Conservation (phyloP, 257 asterid species). For the Gentiana macrophylla region DNA sequence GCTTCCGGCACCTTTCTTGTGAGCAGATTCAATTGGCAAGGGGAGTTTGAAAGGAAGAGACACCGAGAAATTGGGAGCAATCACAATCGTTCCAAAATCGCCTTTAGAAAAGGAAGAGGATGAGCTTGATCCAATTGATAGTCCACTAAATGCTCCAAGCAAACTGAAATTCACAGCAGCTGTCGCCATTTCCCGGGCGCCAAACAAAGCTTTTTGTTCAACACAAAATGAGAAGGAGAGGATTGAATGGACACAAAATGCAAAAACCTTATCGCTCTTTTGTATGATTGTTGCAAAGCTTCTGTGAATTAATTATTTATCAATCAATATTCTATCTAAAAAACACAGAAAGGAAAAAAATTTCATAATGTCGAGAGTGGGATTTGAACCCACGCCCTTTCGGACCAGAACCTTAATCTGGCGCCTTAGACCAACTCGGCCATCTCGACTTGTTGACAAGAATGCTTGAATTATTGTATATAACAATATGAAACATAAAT, state of each 20-base stretch:
- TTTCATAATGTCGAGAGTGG: constrained; percentile 57
- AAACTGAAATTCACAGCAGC: constrained; percentile 49
- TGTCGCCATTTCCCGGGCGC: constrained; percentile 42
- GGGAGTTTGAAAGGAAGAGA: constrained; percentile 49
- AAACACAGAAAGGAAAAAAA: too few relatives aligned
- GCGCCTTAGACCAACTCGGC: constrained; percentile 99
- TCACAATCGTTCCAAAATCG: constrained; percentile 36
- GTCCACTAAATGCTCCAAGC: constrained; percentile 58
- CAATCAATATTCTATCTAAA: too few relatives aligned
- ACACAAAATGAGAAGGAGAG: too few relatives aligned
- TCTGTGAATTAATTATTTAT: too few relatives aligned
- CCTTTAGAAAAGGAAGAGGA: constrained; percentile 40
- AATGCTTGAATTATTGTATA: too few relatives aligned
- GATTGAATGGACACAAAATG: too few relatives aligned
- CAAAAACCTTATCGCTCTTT: too few relatives aligned
- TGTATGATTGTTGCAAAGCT: too few relatives aligned
- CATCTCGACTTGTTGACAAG: constrained; percentile 48
- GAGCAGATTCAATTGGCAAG: constrained; percentile 75
- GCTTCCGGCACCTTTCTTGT: constrained; percentile 98
- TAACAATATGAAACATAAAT: too few relatives aligned
- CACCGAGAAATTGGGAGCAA: constrained; percentile 28
- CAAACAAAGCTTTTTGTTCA: too few relatives aligned
- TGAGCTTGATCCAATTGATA: constrained; percentile 51
- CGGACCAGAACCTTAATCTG: constrained; percentile 99
- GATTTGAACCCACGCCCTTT: constrained; percentile 99